Conservation (phyloP, 202 grass and related monocot species). For the Setaria italica region DNA sequence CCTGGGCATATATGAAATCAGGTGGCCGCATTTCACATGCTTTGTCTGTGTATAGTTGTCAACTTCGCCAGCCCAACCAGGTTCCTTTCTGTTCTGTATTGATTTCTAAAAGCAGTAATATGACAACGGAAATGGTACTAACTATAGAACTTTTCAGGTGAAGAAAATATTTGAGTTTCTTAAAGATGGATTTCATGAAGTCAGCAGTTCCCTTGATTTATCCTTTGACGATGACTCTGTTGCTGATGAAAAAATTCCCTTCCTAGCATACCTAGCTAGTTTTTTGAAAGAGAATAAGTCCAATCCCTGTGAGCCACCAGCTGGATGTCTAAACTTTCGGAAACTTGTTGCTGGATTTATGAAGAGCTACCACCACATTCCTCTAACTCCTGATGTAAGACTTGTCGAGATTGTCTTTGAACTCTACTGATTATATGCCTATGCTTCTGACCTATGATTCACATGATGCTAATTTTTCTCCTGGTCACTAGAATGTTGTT, state of each 20-base stretch:
- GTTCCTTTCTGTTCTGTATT: conserved; percentile 51
- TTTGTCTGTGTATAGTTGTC: conserved; percentile 96
- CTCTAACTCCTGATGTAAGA: conserved; percentile 85
- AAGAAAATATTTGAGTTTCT: conserved; percentile 98
- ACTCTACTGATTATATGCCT: background rate
- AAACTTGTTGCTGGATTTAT: conserved; percentile 93
- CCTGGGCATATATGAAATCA: conserved; percentile 92
- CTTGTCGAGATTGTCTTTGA: conserved; percentile 13
- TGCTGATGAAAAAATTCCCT: conserved; percentile 98
- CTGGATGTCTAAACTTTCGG: conserved; percentile 82
- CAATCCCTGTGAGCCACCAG: conserved; percentile 85
- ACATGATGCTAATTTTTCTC: conserved; percentile 43
- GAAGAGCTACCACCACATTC: conserved; percentile 97
- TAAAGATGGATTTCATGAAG: conserved; percentile 90
- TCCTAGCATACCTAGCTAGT: conserved; percentile 88
- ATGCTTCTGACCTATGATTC: conserved; percentile 39
- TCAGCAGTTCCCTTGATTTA: conserved; percentile 93
- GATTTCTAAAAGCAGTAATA: conserved; percentile 4
- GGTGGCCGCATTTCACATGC: conserved; percentile 98
- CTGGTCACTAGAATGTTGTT: conserved; percentile 77
- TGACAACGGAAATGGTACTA: background rate
- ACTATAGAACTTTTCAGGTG: conserved; percentile 66
- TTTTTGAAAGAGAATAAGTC: conserved; percentile 83
- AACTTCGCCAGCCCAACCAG: conserved; percentile 94
- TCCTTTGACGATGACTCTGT: conserved; percentile 96